Base-by-base conservation (phyloP, 108 stramenopile species). In the Nannochloropsis salina region DNA sequence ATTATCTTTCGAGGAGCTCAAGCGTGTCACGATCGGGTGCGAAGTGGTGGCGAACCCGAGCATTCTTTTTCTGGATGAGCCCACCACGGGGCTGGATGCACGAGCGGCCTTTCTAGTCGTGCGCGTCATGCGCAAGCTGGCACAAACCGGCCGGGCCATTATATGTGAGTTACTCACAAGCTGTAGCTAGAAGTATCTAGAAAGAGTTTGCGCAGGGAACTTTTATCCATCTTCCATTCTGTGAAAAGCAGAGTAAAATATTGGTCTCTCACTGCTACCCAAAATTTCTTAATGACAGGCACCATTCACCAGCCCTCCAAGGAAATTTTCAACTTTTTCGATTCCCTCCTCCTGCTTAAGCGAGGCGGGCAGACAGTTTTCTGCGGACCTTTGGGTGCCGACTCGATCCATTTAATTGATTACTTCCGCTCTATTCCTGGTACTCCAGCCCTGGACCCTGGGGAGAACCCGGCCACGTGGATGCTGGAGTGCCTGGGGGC, bases 301-400 rank as follows among this genome's bases (percentile, higher is more conserved):
- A 96, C 95, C 10, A 94, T 96, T 47, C 95, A 96, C 83, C 95
- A 96, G 89, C 95, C 95, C 11, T 94, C 93, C 15, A 86, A 93
- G 22, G 93, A 93, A 12, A 93, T 96, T 80, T 96, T 95, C 88
- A 93, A 92, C 84, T 87, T 86, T 6, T 94, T 95, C 89, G 94
- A 95, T 84, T 84, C 83, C 22, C 88, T 94, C 42, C 91, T 95
- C 22, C 82, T 94, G 9, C 88, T 94, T 9, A 94, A 93, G 87
- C 90, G 93, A 44, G 94, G 95, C 42, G 95, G 95, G 1, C 92
- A 94, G 82, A 92, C 92, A 42, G 93, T 95, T n/a, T 96, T 92
- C 82, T 94, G 93, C 83, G 95, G 95, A 8, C 43, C 44, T 31
- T 18, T 85, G 42, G 81, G 84, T 18, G 6, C 11, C 10, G 42